Percentiles rank a stretch among this genome's conserved stretches.
Evolutionary conservation across 345 rosid species (phyloP).

Genomic region (Aegle marmelos): DNA sequence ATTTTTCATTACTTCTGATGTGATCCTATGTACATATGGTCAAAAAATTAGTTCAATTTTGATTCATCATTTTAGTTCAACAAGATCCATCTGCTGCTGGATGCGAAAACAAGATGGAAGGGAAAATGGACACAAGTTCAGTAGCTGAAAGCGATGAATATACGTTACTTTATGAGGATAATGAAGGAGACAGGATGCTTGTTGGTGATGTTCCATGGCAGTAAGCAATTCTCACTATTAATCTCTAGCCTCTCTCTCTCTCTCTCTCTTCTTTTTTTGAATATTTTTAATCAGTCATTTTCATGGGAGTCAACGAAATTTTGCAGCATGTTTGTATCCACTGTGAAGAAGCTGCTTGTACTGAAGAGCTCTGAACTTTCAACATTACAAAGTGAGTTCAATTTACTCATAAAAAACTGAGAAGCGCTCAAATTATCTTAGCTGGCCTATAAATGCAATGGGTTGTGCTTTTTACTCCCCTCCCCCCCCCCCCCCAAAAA

Average conservation of each 20-base stretch:
- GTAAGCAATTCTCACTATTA: conserved; percentile 18
- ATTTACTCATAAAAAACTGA: neutral
- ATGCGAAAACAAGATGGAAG: neutral
- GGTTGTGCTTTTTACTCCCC: neutral
- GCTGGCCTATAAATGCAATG: neutral
- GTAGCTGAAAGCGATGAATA: conserved; percentile 24
- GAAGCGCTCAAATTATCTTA: neutral
- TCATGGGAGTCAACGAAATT: neutral
- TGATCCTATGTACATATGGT: neutral
- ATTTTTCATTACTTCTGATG: neutral
- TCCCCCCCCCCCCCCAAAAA: too few relatives aligned
- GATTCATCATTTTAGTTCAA: conserved; percentile 15
- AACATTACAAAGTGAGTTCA: conserved; percentile 21
- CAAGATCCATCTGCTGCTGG: conserved; percentile 9
- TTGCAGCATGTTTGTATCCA: conserved; percentile 46
- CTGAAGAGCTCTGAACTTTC: conserved; percentile 33
- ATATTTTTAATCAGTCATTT: neutral
- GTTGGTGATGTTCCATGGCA: conserved; percentile 55
- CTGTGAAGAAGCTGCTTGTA: conserved; percentile 46
- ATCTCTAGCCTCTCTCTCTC: neutral
- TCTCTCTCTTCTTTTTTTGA: too few relatives aligned
- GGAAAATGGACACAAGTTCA: conserved; percentile 4
- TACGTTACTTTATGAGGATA: conserved; percentile 45
- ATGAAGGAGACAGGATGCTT: conserved; percentile 49
- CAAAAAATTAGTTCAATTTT: neutral